A percentile compares a stretch with the other conserved stretches of the same genome.
These are phyloP conservation scores for Mortierella sp. DNA, from an alignment of 371 early-diverging fungal species.

Conservation along the genomic window DNA sequence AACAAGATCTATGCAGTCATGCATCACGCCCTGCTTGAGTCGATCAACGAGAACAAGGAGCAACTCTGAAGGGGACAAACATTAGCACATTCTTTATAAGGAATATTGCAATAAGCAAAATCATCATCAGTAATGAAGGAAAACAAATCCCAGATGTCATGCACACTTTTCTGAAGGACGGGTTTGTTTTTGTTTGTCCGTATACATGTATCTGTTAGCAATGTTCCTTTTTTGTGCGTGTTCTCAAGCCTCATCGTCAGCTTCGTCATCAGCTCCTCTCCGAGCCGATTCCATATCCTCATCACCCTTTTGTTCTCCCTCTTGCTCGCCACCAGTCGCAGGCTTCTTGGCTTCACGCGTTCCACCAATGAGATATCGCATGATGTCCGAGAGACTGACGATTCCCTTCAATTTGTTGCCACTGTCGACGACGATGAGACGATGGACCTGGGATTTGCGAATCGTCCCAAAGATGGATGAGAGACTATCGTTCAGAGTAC, in stretches of 20 bases:
- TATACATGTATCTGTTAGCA: too few relatives aligned
- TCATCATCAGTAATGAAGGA: too few relatives aligned
- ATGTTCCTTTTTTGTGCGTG: too few relatives aligned
- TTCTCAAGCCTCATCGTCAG: not conserved
- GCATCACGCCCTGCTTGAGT: constrained; percentile 57
- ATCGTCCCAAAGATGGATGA: constrained; percentile 89
- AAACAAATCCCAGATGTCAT: too few relatives aligned
- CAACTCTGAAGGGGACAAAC: constrained; percentile 1
- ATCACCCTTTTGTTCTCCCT: not conserved
- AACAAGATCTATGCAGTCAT: constrained; percentile 86
- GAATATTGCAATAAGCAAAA: too few relatives aligned
- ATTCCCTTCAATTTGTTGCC: constrained; percentile 86
- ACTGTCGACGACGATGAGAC: constrained; percentile 91
- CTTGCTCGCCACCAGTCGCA: not conserved
- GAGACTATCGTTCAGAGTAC: constrained; percentile 87
- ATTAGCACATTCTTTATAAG: too few relatives aligned
- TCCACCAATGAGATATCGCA: constrained; percentile 70
- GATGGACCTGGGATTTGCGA: constrained; percentile 83
- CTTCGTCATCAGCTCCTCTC: not conserved
- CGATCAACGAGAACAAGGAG: constrained; percentile 33
- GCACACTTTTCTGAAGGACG: too few relatives aligned
- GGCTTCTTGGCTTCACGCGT: not conserved
- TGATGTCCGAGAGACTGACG: constrained; percentile 89
- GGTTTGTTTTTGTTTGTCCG: too few relatives aligned
- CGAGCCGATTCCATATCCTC: not conserved